Evolutionary conservation across 495 filamentous ascomycete genomes (phyloP).

Genomic region (Hyaloscypha finlandica): DNA sequence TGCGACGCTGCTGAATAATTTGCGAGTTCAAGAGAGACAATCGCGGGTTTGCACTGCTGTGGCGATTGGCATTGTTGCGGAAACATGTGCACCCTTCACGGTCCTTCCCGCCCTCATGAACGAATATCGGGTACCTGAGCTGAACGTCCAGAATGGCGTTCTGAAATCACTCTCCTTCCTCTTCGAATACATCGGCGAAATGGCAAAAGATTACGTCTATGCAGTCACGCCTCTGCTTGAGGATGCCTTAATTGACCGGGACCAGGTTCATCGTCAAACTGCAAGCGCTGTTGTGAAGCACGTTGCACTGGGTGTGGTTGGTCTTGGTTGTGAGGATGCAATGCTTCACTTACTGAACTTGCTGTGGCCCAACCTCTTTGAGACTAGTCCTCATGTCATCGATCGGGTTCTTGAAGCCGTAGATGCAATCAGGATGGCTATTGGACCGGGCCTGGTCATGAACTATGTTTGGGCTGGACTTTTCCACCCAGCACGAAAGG

Average conservation of each 20-base stretch:
- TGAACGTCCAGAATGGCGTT: constrained; percentile 98
- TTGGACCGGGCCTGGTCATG: constrained; percentile 87
- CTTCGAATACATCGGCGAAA: constrained; percentile 99
- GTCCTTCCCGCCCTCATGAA: constrained; percentile 99
- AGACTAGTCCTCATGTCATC: constrained; percentile 98
- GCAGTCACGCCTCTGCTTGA: constrained; percentile 96
- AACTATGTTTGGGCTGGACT: constrained; percentile 98
- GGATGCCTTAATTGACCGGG: constrained; percentile 95
- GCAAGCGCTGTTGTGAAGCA: constrained; percentile 97
- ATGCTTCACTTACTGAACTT: constrained; percentile 98
- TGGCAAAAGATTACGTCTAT: constrained; percentile 99
- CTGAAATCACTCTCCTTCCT: constrained; percentile 96
- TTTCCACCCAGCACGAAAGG: constrained; percentile 95
- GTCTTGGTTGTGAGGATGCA: constrained; percentile 96
- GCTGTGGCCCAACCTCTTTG: constrained; percentile 95
- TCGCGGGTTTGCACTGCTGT: constrained; percentile 98
- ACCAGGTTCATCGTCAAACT: constrained; percentile 98
- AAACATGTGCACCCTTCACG: constrained; percentile 98
- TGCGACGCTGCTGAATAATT: constrained; percentile 92
- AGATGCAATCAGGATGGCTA: constrained; percentile 91
- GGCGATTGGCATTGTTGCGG: constrained; percentile 98
- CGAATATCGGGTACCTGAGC: constrained; percentile 96
- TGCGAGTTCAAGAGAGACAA: constrained; percentile 96
- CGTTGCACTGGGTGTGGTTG: constrained; percentile 92
- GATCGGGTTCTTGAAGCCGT: constrained; percentile 97